Evolutionary conservation across 495 filamentous ascomycete species (phyloP).

Genomic region (Trichoderma orchidacearum): DNA sequence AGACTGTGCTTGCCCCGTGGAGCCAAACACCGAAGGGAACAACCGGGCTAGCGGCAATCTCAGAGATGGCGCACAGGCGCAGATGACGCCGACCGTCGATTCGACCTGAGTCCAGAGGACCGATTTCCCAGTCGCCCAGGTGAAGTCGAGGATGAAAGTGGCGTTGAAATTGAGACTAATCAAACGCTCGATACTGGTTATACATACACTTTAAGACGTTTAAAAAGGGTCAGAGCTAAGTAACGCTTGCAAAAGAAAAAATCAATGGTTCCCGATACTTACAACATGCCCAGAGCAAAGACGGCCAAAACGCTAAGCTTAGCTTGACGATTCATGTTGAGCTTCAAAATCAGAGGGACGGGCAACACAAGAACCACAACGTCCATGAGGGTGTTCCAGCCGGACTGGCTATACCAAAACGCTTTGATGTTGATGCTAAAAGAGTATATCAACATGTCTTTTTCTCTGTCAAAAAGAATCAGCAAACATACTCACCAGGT

Average conservation of each 20-base stretch:
- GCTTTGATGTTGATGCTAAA: background rate
- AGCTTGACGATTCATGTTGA: background rate
- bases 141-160: background rate
- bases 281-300: background rate
- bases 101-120: background rate
- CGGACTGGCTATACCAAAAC: background rate
- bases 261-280: background rate
- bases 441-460: background rate
- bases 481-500: background rate
- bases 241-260: background rate
- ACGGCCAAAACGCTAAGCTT: background rate
- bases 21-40: background rate
- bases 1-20: background rate
- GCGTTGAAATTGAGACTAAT: background rate
- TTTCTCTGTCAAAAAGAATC: background rate
- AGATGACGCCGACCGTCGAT: background rate
- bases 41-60: background rate
- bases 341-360: background rate
- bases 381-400: background rate
- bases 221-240: no score
- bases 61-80: background rate
- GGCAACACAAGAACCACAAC: background rate
- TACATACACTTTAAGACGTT: background rate
- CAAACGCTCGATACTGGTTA: background rate
- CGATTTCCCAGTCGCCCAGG: background rate